A percentile compares a stretch with the other conserved stretches of the same genome.
Evolutionary conservation across 1,284 basidiomycete genomes (phyloP).

Genomic region (Vanrija pseudolonga): DNA sequence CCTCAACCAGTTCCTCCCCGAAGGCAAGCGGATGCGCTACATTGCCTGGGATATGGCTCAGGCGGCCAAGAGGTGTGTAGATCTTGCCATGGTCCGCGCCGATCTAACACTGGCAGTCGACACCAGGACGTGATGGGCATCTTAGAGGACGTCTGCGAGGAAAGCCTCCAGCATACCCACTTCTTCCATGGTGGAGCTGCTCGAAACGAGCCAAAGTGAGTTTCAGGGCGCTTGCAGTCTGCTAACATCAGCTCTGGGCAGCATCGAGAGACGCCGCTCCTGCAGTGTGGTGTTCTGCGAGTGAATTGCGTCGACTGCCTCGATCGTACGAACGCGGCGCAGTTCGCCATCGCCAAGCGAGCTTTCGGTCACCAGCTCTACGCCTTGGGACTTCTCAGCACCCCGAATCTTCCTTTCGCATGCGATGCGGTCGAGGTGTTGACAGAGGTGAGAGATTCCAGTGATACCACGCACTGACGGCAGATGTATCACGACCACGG

Average conservation of each 20-base stretch:
- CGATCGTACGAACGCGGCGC: conserved; percentile 94
- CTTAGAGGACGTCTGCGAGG: conserved; percentile 91
- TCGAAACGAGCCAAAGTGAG: conserved; percentile 33
- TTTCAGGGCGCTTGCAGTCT: not conserved
- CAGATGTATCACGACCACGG: conserved; percentile 96
- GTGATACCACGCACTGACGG: not conserved
- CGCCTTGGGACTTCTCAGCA: conserved; percentile 81
- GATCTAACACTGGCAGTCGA: conserved; percentile 57
- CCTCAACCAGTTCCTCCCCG: conserved; percentile 91
- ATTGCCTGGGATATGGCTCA: conserved; percentile 95
- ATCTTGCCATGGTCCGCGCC: not conserved
- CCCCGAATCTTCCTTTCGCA: conserved; percentile 79
- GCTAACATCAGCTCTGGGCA: conserved; percentile 34
- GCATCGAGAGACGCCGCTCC: conserved; percentile 66
- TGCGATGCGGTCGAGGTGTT: conserved; percentile 95
- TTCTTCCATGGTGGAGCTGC: conserved; percentile 74
- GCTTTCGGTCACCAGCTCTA: conserved; percentile 94
- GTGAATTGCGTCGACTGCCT: conserved; percentile 96
- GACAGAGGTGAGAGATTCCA: conserved; percentile 59
- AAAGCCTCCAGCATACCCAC: conserved; percentile 82
- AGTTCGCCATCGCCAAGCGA: conserved; percentile 95
- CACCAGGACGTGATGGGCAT: conserved; percentile 95
- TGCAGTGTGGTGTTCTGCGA: conserved; percentile 88
- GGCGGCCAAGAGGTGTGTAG: conserved; percentile 63
- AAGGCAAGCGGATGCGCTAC: conserved; percentile 81